Conservation (phyloP, 768 basidiomycete species). For the Rickenella mellea region DNA sequence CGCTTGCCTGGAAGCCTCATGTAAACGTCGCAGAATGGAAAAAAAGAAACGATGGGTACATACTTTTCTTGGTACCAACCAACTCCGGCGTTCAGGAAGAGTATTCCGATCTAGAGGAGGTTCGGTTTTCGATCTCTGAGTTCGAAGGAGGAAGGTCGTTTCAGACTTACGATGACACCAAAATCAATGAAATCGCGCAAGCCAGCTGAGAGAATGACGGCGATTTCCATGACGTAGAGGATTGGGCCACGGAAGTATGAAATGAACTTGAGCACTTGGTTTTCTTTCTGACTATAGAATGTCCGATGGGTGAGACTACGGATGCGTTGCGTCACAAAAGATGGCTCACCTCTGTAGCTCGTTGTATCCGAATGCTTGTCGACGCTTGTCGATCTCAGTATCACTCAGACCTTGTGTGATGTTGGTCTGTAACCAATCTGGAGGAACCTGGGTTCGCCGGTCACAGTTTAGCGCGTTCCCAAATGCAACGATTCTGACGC, state of each 20-base stretch:
- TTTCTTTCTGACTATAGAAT: slow-evolving; percentile 28
- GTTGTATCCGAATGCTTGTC: slow-evolving; percentile 29
- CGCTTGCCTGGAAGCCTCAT: slow-evolving; percentile 21
- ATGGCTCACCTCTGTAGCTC: slow-evolving; percentile 28
- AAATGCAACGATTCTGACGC: no score
- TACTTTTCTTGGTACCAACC: slow-evolving; percentile 38
- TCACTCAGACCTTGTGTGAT: slow-evolving; percentile 25
- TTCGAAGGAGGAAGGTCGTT: not conserved
- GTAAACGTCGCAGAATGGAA: not conserved
- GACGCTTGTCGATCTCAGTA: slow-evolving; percentile 22
- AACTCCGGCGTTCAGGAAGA: slow-evolving; percentile 33
- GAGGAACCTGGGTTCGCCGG: slow-evolving; percentile 27
- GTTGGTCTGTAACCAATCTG: slow-evolving; percentile 32
- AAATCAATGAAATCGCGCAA: slow-evolving; percentile 39
- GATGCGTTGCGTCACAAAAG: not conserved
- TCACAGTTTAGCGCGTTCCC: not conserved
- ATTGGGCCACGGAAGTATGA: slow-evolving; percentile 35
- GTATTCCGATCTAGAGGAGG: slow-evolving; percentile 23
- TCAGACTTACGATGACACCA: slow-evolving; percentile 31
- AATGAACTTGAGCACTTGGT: slow-evolving; percentile 33
- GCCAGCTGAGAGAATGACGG: slow-evolving; percentile 34
- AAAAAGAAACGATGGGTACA: slow-evolving; percentile 4
- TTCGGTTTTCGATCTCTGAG: no score
- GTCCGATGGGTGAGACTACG: not conserved
- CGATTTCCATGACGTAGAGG: slow-evolving; percentile 36